Evolutionary conservation across 2,329 filamentous ascomycete genomes (phyloP).

Genomic region (Botrytis squamosa): DNA sequence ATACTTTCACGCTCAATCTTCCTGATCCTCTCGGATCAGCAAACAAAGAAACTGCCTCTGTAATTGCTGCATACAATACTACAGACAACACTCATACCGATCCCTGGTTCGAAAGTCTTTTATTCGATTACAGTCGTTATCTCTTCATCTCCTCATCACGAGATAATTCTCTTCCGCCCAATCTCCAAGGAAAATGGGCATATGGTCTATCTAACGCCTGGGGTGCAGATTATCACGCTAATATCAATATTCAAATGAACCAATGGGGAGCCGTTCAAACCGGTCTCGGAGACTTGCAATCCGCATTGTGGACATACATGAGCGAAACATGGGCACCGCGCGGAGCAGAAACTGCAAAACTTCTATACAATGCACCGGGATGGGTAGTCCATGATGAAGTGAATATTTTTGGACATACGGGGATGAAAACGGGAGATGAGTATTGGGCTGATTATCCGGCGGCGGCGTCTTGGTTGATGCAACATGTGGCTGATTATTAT

Average conservation of each 20-base stretch:
- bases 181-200: constrained; percentile 57
- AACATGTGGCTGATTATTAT: constrained; percentile 58
- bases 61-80: constrained; percentile 40
- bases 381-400: constrained; percentile 58
- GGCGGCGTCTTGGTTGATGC: constrained; percentile 58
- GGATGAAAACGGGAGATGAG: constrained; percentile 46
- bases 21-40: constrained; percentile 47
- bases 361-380: constrained; percentile 54
- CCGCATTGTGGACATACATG: constrained; percentile 54
- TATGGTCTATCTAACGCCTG: constrained; percentile 47
- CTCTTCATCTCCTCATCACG: constrained; percentile 56
- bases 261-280: constrained; percentile 57
- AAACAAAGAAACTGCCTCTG: constrained; percentile 41
- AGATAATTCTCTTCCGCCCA: constrained; percentile 51
- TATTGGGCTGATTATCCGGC: constrained; percentile 46
- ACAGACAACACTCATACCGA: constrained; percentile 47
- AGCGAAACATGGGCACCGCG: constrained; percentile 52
- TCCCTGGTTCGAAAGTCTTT: constrained; percentile 52
- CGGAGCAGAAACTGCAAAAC: constrained; percentile 51
- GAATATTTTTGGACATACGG: constrained; percentile 59
- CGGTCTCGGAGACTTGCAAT: constrained; percentile 47
- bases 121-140: constrained; percentile 54
- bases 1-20: constrained; percentile 45
- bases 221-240: constrained; percentile 56
- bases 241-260: constrained; percentile 63